Conservation (phyloP, 1,284 basidiomycete species). For the Rhodotorula sp. region DNA sequence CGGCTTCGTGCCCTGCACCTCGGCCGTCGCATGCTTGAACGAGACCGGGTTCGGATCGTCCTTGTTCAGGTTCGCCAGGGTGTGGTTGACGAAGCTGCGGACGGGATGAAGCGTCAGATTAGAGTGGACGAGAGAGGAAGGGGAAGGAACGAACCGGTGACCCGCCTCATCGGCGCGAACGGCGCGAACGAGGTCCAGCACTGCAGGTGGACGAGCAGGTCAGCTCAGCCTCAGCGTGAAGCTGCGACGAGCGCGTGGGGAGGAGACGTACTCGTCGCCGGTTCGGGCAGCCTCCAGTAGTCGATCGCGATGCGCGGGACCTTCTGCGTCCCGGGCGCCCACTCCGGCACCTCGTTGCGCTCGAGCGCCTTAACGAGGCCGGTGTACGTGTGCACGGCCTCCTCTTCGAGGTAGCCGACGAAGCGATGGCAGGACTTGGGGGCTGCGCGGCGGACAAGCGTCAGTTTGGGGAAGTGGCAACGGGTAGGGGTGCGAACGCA, state of each 20-base stretch:
- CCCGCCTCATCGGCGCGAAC: constrained; percentile 91
- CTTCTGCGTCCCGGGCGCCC: constrained; percentile 17
- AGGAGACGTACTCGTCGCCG: constrained; percentile 44
- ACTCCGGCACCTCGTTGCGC: constrained; percentile 40
- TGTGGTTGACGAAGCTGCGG: constrained; percentile 63
- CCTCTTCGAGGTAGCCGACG: constrained; percentile 69
- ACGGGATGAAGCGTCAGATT: background rate
- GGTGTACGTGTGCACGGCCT: constrained; percentile 24
- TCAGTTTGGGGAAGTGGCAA: background rate
- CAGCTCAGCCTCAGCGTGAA: background rate
- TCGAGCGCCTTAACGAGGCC: constrained; percentile 32
- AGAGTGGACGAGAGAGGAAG: background rate
- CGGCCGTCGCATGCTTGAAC: constrained; percentile 67
- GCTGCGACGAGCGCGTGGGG: too few species aligned
- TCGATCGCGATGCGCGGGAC: constrained; percentile 43
- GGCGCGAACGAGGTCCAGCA: constrained; percentile 85
- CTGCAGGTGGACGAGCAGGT: constrained; percentile 60
- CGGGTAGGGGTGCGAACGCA: background rate
- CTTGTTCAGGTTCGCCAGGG: constrained; percentile 76
- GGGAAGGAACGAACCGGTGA: constrained; percentile 86
- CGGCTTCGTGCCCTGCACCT: constrained; percentile 67
- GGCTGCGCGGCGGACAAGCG: constrained; percentile 51
- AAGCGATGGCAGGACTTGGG: constrained; percentile 88
- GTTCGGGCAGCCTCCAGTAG: constrained; percentile 56
- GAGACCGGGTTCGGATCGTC: constrained; percentile 90